These are phyloP conservation scores for Triticum dicoccoides DNA, from an alignment of 176 grass and related monocot genomes.

Conservation along the genomic window DNA sequence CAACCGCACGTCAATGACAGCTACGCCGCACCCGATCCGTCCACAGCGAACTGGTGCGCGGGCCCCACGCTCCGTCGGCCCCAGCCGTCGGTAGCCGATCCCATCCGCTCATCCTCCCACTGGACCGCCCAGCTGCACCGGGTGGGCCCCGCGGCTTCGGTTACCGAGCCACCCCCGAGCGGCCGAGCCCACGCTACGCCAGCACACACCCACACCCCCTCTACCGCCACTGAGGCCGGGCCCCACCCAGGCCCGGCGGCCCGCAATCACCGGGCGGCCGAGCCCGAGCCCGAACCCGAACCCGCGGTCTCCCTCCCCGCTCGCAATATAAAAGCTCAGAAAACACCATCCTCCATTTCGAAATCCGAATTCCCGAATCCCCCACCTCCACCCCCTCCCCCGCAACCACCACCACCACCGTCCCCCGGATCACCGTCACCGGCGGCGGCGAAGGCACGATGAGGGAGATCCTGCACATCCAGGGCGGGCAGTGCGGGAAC, in stretches of 20 bases:
- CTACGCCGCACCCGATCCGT: background rate
- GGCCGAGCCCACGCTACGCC: background rate
- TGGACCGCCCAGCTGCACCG: background rate
- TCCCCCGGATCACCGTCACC: background rate
- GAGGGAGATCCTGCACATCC: conserved; percentile 97
- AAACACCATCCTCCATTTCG: conserved; percentile 19
- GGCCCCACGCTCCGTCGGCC: background rate
- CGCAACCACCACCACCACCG: background rate
- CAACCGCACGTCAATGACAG: too few relatives aligned
- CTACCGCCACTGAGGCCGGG: background rate
- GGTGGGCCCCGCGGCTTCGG: background rate
- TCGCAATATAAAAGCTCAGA: background rate
- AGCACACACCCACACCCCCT: background rate
- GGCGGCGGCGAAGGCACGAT: conserved; percentile 14
- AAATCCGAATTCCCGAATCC: conserved; percentile 19
- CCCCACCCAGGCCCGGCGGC: background rate
- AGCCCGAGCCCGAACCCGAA: background rate
- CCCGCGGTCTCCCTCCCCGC: background rate
- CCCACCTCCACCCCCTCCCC: background rate
- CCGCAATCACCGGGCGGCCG: background rate
- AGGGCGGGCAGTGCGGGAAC: conserved; percentile 99
- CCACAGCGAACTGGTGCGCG: background rate
- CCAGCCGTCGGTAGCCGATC: background rate
- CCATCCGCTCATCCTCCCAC: background rate
- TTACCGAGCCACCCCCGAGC: background rate